Evolutionary conservation across 2,329 filamentous ascomycete genomes (phyloP).

Genomic region (Piedraia hortae): DNA sequence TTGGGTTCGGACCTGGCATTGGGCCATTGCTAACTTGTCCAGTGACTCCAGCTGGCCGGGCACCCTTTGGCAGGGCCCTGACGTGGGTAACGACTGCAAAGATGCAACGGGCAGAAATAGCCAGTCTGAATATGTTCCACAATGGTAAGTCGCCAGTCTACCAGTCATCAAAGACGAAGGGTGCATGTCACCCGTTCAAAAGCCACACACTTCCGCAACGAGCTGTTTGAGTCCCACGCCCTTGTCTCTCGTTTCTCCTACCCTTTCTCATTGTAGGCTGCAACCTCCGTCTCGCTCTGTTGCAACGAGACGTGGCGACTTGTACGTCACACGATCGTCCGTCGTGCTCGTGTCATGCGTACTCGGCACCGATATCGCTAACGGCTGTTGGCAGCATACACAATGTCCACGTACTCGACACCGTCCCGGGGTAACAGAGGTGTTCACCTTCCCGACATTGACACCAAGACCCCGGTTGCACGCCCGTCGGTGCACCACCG

Average conservation of each 20-base stretch:
- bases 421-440: conserved; percentile 6
- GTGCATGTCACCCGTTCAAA: too few species aligned
- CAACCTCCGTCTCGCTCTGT: conserved; percentile 1
- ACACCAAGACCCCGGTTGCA: conserved; percentile 5
- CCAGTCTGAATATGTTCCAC: conserved; percentile 7
- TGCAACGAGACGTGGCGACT: conserved; percentile 4
- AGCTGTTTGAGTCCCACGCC: conserved; percentile 1
- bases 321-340: conserved; percentile 5
- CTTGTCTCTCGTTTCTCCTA: conserved; percentile 3
- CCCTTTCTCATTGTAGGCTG: conserved; percentile 3
- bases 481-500: conserved; percentile 2
- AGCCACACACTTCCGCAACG: conserved; percentile 7
- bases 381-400: conserved; percentile 3
- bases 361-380: too few species aligned
- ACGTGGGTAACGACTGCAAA: conserved; percentile 5
- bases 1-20: neutral
- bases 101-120: conserved; percentile 5
- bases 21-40: conserved; percentile 4
- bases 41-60: conserved; percentile 5
- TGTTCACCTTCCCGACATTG: conserved; percentile 6
- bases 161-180: conserved; percentile 3
- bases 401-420: conserved; percentile 8
- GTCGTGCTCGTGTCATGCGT: too few species aligned
- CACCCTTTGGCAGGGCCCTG: conserved; percentile 8
- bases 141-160: conserved; percentile 7